Conservation (phyloP, 2,329 filamentous ascomycete genomes). For the Aspergillus brunneoviolaceus region DNA sequence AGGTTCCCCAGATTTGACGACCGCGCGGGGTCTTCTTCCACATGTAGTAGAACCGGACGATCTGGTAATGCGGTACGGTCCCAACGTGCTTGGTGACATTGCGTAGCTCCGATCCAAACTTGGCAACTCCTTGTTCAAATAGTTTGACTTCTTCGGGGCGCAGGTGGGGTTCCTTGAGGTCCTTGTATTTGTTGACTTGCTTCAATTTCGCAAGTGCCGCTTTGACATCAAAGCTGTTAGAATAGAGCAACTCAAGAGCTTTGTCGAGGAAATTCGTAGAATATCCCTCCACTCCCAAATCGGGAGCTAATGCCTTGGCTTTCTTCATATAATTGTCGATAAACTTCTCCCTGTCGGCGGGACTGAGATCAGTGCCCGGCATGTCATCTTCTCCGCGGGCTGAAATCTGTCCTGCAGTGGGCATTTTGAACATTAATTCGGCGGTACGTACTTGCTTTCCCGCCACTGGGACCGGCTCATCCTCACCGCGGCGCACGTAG, state of each 20-base stretch:
- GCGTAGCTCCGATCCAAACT: slow-evolving; percentile 87
- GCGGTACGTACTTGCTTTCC: slow-evolving; percentile 74
- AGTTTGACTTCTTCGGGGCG: slow-evolving; percentile 77
- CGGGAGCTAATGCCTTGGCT: slow-evolving; percentile 63
- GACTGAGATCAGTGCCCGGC: slow-evolving; percentile 36
- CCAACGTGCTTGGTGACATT: slow-evolving; percentile 77
- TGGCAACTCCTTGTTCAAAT: slow-evolving; percentile 87
- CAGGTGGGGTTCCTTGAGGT: slow-evolving; percentile 81
- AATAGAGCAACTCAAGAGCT: slow-evolving; percentile 71
- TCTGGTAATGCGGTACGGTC: slow-evolving; percentile 73
- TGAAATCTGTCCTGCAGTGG: slow-evolving; percentile 52
- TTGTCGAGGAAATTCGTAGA: slow-evolving; percentile 88
- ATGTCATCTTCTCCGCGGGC: slow-evolving; percentile 45
- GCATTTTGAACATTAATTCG: slow-evolving; percentile 75
- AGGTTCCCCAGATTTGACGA: slow-evolving; percentile 85
- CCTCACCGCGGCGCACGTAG: slow-evolving; percentile 81
- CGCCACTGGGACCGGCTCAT: slow-evolving; percentile 60
- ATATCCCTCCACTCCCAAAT: slow-evolving; percentile 68
- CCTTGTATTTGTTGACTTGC: slow-evolving; percentile 64
- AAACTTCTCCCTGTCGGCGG: slow-evolving; percentile 52
- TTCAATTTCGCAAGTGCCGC: slow-evolving; percentile 69
- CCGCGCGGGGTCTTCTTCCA: slow-evolving; percentile 95
- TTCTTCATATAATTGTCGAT: slow-evolving; percentile 75
- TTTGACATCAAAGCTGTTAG: slow-evolving; percentile 68
- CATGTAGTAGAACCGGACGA: slow-evolving; percentile 92